Evolutionary conservation across 208 protist genomes (phyloP).

Genomic region (Leishmania guyanensis): DNA sequence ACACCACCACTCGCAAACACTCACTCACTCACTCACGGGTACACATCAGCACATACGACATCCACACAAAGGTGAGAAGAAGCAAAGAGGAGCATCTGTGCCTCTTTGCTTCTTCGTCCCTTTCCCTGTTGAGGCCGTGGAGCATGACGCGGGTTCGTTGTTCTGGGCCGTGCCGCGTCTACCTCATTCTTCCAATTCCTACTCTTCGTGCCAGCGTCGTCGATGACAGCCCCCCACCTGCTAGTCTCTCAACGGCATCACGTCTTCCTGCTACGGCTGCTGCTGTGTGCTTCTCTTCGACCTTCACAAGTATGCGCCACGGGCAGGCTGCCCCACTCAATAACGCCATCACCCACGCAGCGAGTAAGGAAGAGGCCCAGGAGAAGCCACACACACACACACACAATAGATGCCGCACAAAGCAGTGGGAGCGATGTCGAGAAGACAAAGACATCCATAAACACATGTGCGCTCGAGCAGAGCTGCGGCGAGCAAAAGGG

Average conservation of each 20-base stretch:
- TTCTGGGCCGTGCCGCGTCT: too few species aligned
- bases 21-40: not conserved
- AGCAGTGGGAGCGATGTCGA: not conserved
- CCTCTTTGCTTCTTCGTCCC: too few species aligned
- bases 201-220: too few species aligned
- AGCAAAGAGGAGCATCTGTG: not conserved
- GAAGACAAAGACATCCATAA: not conserved
- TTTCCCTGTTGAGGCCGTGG: too few species aligned
- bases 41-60: not conserved
- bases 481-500: not conserved
- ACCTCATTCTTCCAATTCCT: too few species aligned
- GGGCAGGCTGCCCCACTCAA: not conserved
- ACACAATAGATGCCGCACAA: not conserved
- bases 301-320: not conserved
- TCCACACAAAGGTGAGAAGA: not conserved
- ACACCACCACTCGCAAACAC: not conserved
- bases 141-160: too few species aligned
- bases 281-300: not conserved
- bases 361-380: not conserved
- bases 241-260: not conserved
- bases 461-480: not conserved
- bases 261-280: not conserved
- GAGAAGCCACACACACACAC: conserved; percentile 7
- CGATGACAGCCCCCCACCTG: too few species aligned
- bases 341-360: not conserved